Evolutionary conservation across 2,329 filamentous ascomycete species (phyloP).

Genomic region (Aspergillus pseudoviridinutans): DNA sequence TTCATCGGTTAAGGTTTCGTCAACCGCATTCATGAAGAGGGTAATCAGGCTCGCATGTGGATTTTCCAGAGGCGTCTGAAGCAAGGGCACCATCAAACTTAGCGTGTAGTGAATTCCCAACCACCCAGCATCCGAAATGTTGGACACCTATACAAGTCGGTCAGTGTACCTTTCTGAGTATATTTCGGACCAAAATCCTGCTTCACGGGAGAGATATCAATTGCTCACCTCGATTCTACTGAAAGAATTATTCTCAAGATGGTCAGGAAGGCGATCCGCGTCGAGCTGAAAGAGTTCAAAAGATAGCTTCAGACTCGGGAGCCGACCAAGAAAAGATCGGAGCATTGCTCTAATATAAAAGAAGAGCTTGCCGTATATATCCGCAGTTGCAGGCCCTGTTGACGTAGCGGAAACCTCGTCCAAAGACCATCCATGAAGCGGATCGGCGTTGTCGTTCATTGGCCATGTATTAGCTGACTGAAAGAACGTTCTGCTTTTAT

Average conservation of each 20-base stretch:
- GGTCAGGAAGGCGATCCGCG: slow-evolving; percentile 18
- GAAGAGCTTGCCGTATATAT: slow-evolving; percentile 40
- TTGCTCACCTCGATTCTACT: slow-evolving; percentile 38
- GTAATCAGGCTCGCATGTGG: slow-evolving; percentile 41
- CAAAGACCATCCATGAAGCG: slow-evolving; percentile 35
- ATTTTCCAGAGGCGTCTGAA: slow-evolving; percentile 31
- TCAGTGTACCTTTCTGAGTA: background rate
- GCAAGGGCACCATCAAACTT: slow-evolving; percentile 26
- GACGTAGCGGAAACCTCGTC: slow-evolving; percentile 21
- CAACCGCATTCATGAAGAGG: slow-evolving; percentile 39
- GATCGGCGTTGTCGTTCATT: slow-evolving; percentile 35
- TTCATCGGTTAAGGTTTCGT: no score
- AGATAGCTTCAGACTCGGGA: slow-evolving; percentile 15
- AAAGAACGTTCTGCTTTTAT: slow-evolving; percentile 33
- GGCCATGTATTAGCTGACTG: slow-evolving; percentile 29
- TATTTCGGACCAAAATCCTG: no score
- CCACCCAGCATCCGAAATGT: slow-evolving; percentile 38
- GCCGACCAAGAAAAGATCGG: slow-evolving; percentile 24
- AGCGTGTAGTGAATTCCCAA: slow-evolving; percentile 27
- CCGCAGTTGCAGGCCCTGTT: slow-evolving; percentile 22
- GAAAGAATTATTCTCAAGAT: slow-evolving; percentile 17
- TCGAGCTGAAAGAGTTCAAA: slow-evolving; percentile 30
- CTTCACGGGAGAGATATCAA: background rate
- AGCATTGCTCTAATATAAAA: slow-evolving; percentile 30
- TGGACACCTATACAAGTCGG: slow-evolving; percentile 29